Base-by-base conservation (phyloP, 2,329 filamentous ascomycete genomes). In the Pestalotiopsis sp. region DNA sequence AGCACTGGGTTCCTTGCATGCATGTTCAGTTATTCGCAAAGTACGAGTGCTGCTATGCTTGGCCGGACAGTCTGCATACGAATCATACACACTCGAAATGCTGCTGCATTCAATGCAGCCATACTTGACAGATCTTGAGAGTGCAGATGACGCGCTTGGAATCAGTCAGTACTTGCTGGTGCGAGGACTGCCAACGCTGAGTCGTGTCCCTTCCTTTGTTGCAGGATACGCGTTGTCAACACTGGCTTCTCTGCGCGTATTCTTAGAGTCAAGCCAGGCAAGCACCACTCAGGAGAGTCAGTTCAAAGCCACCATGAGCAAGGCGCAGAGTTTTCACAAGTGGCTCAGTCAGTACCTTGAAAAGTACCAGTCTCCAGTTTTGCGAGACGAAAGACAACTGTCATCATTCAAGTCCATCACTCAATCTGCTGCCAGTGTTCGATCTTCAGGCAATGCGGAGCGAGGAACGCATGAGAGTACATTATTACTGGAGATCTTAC, bases 81-180 rank as follows among this genome's bases (percentile, higher is more conserved):
- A 89, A 56, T 92, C 92, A 0, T 98, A 98, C 76, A 93, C 94
- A 12, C 79, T 98, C 14, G 93, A 99, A 78, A 96, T 98, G 93
- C 85, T 97, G 0, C 85, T 99, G 1, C 93, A 94, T 74, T 91
- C 92, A 1, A 84, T 97, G 23, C 87, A 92, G 11, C 90, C 90
- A 0, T 97, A 94, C 72, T 83, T 98, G 5, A 91, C 91, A 1
- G 92, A 98, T 73, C 87, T 91, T 0, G 92, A 97, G 76, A 98
- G 95, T 79, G 93, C 95, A 11, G 93, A 97, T 76, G 96, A 99
- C 81, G 91, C 93, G 1, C 85, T 98, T 59, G 95, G 95, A 0
- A 88, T 99, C 41, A 90, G 93, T 69, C 92, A 94, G 78, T 98
- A 97, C 79, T 86, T 99, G 1, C 84, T 98, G 14, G 83, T 88